Conservation (phyloP, 2,329 filamentous ascomycete species). For the Phialophora chinensis region DNA sequence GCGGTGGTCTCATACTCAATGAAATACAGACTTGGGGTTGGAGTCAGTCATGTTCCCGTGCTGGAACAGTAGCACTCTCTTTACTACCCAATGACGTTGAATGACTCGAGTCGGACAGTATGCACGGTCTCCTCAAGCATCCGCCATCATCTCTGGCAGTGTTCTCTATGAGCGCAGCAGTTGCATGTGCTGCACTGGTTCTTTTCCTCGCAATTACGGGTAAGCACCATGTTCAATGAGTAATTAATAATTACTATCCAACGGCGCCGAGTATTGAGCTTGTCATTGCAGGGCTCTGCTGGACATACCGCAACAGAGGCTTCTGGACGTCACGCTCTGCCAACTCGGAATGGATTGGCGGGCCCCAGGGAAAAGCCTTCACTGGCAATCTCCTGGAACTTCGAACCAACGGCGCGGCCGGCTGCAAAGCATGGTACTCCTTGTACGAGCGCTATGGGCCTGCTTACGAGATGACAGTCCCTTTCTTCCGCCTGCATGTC, state of each 20-base stretch:
- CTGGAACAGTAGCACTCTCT: background rate
- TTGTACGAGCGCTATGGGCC: slow-evolving; percentile 25
- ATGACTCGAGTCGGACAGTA: background rate
- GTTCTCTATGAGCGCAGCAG: background rate
- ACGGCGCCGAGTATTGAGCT: background rate
- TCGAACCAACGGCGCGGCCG: slow-evolving; percentile 27
- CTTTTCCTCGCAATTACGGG: background rate
- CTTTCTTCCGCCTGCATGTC: slow-evolving; percentile 31
- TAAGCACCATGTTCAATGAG: background rate
- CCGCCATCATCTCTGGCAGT: background rate
- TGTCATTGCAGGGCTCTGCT: slow-evolving; percentile 29
- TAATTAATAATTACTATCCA: background rate
- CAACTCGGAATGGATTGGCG: slow-evolving; percentile 28
- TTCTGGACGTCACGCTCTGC: slow-evolving; percentile 27
- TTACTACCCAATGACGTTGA: background rate
- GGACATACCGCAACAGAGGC: slow-evolving; percentile 27
- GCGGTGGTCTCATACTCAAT: background rate
- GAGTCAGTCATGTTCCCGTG: background rate
- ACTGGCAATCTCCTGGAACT: slow-evolving; percentile 27
- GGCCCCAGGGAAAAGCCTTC: slow-evolving; percentile 27
- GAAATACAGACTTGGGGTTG: background rate
- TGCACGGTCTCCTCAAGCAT: background rate
- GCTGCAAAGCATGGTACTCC: slow-evolving; percentile 30
- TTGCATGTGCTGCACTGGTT: background rate
- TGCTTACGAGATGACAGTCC: slow-evolving; percentile 31